Evolutionary conservation across 768 basidiomycete genomes (phyloP).

Genomic region (Leucocoprinus leucothites): DNA sequence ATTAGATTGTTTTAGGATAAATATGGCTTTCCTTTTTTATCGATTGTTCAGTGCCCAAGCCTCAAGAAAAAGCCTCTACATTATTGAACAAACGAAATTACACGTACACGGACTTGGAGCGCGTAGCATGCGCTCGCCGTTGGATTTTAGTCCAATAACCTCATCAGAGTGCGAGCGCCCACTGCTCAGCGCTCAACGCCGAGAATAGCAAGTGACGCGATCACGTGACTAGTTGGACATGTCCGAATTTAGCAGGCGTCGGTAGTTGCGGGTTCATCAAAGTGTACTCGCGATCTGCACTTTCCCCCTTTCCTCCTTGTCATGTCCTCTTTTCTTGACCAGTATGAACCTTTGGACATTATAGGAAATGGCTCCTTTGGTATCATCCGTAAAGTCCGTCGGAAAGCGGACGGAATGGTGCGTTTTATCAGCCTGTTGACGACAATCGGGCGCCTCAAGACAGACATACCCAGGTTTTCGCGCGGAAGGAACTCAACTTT

Average conservation of each 20-base stretch:
- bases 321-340: constrained; percentile 54
- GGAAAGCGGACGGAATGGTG: constrained; percentile 81
- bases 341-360: constrained; percentile 84
- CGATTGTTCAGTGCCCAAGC: no score
- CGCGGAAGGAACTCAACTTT: constrained; percentile 95
- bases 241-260: not conserved
- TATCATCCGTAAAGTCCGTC: constrained; percentile 90
- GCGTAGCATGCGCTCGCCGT: no score
- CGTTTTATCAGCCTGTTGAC: constrained; percentile 25
- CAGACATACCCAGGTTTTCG: constrained; percentile 59
- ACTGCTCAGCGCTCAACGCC: no score
- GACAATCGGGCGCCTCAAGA: constrained; percentile 2
- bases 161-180: no score
- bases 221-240: constrained; percentile 8
- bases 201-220: not conserved
- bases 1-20: no score
- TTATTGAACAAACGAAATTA: no score
- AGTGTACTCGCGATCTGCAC: not conserved
- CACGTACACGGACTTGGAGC: no score
- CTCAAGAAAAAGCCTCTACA: no score
- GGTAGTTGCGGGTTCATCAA: not conserved
- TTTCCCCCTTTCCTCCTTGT: constrained; percentile 17
- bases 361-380: constrained; percentile 99
- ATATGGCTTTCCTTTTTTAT: no score
- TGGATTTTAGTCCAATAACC: no score